phyloP scores from a whole-genome alignment of 2,329 filamentous ascomycete species.

The Macrophomina tecta region DNA sequence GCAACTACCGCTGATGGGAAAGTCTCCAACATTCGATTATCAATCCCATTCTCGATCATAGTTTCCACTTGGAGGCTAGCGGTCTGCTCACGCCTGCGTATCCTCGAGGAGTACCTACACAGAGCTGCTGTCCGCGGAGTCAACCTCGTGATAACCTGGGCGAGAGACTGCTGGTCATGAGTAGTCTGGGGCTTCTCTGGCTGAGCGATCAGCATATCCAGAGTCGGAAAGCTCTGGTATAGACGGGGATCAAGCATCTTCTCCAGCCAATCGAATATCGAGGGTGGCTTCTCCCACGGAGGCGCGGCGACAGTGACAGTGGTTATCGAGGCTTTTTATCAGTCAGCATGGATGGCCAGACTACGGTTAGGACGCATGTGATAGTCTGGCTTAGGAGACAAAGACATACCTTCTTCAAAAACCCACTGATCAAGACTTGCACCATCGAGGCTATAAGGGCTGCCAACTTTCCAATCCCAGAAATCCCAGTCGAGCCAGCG shows the following conservation, averaged over 20 bases:
- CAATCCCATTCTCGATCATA: conserved; percentile 74
- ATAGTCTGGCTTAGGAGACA: background rate
- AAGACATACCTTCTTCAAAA: conserved; percentile 59
- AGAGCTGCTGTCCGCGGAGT: conserved; percentile 68
- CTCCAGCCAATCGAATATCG: conserved; percentile 61
- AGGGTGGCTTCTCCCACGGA: conserved; percentile 58
- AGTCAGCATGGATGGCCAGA: background rate
- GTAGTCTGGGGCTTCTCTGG: conserved; percentile 17
- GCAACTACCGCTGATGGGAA: conserved; percentile 84
- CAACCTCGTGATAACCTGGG: conserved; percentile 26
- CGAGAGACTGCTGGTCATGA: conserved; percentile 8
- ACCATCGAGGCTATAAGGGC: conserved; percentile 67
- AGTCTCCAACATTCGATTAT: conserved; percentile 72
- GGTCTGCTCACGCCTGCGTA: conserved; percentile 40
- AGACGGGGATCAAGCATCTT: conserved; percentile 39
- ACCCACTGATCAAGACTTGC: conserved; percentile 59
- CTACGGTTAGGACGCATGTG: no score
- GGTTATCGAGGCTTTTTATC: conserved; percentile 11
- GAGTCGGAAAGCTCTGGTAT: conserved; percentile 44
- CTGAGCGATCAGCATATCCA: conserved; percentile 38
- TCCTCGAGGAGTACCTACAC: conserved; percentile 67
- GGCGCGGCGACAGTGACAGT: conserved; percentile 35
- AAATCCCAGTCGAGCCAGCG: conserved; percentile 78
- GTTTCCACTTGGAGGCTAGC: conserved; percentile 72
- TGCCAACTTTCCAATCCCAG: conserved; percentile 61